Percentiles rank a stretch among this genome's conserved stretches.
phyloP scores from a whole-genome alignment of 2,329 filamentous ascomycete species.

The Neopestalotiopsis sp. region DNA sequence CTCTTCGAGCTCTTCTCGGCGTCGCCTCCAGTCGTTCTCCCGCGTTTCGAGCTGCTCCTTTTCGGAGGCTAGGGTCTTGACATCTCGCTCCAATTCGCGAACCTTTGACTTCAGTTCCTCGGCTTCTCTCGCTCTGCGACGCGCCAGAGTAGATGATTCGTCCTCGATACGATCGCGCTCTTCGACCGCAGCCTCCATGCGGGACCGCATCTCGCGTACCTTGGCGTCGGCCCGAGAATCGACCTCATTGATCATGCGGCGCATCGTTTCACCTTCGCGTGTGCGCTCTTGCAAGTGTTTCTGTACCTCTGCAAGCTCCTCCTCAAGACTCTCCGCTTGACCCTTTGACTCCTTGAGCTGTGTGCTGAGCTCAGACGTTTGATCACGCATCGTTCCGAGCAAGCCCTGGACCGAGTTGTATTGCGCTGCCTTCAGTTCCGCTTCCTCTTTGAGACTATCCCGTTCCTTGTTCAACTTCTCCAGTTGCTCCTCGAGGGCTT shows the following conservation, averaged over 20 bases:
- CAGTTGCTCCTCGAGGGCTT: conserved; percentile 76
- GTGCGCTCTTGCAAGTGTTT: conserved; percentile 85
- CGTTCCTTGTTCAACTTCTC: conserved; percentile 72
- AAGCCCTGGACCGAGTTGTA: conserved; percentile 84
- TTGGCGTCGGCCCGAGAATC: conserved; percentile 82
- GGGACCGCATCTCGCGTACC: conserved; percentile 85
- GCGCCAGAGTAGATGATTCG: conserved; percentile 78
- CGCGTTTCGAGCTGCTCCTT: conserved; percentile 77
- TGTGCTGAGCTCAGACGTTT: conserved; percentile 83
- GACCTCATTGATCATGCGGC: conserved; percentile 82
- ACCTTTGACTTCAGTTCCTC: conserved; percentile 84
- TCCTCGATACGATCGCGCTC: conserved; percentile 93
- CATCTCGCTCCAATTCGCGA: conserved; percentile 79
- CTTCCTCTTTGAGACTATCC: conserved; percentile 74
- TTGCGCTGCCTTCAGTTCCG: conserved; percentile 83
- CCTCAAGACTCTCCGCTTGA: conserved; percentile 84
- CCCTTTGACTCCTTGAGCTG: conserved; percentile 90
- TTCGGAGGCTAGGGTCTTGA: conserved; percentile 74
- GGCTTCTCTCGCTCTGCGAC: conserved; percentile 79
- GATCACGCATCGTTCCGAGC: conserved; percentile 91
- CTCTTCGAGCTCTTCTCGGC: conserved; percentile 77
- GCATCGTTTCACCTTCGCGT: conserved; percentile 93
- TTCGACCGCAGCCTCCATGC: conserved; percentile 89
- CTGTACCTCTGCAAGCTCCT: conserved; percentile 89
- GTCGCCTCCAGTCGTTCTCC: conserved; percentile 75